Base-by-base conservation (phyloP, 331 rosid genomes). In the Cydonia oblonga region DNA sequence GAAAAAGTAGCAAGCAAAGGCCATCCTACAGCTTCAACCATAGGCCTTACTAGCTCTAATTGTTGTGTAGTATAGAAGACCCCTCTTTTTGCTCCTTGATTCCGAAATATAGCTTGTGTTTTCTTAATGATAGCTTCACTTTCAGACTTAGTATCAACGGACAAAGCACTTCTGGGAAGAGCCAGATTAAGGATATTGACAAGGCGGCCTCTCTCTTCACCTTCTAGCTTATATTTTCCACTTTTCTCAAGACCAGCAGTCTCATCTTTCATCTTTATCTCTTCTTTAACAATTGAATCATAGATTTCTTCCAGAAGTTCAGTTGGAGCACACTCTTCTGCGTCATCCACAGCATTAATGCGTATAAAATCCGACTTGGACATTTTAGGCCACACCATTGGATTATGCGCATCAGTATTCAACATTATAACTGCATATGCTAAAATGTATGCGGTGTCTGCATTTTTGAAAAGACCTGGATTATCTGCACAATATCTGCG, bases 11-110 rank as follows among this genome's bases (percentile, higher is more conserved):
- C 99, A 72, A 96, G 99, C 83, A 96, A 84, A 64, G 99, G 97
- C 99, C 99, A 96, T 42, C 99, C 99, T 63, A 96, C 99, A 60
- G 97, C 99, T 75, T 96, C 99, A 76, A 96, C 99, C 99, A 96
- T 96, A 71, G 99, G 99, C 89, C 97, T 87, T 82, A 96, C 96
- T 86, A 96, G 97, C 80, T 96, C 99, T 76, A 91, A 87, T 80
- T 89, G 96, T 74, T 90, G 92, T 44, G 99, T 84, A 40, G 96
- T 88, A 81, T 96, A 79, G 84, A 96, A 96, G 70, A 91, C 90
- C 53, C 99, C 99, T 72, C 91, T 84, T 82, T 92, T 87, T 75
- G 83, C 92, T 70, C 88, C 96, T 77, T 83, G 87, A 71, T 86
- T 96, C 71, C 90, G 85, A 81, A 95, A 92, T 75, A 91, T 96